Conservation (phyloP, 257 asterid genomes). For the Vinca minor region DNA sequence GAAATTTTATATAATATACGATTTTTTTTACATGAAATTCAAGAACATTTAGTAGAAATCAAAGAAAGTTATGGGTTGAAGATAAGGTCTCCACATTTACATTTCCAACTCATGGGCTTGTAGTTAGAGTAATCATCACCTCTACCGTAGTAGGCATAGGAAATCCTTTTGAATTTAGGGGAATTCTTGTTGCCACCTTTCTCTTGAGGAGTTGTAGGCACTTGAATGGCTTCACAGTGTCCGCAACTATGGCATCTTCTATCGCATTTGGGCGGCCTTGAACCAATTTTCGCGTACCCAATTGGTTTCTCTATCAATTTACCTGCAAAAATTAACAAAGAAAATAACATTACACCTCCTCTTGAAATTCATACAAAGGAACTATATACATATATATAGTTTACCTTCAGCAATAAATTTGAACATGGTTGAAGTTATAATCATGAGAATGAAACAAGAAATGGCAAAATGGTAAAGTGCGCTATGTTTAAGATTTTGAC, state of each 20-base stretch:
- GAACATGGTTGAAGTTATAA: conserved; percentile 29
- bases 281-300: conserved; percentile 50
- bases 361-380: neutral
- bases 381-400: too few relatives aligned
- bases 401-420: conserved; percentile 44
- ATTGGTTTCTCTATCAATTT: conserved; percentile 23
- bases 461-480: conserved; percentile 20
- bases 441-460: conserved; percentile 27
- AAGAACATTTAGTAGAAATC: neutral
- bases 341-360: conserved; percentile 2
- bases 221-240: conserved; percentile 82
- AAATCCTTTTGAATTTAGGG: conserved; percentile 15
- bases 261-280: conserved; percentile 79
- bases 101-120: conserved; percentile 98
- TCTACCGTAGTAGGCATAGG: conserved; percentile 26
- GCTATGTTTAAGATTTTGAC: conserved; percentile 18
- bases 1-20: neutral
- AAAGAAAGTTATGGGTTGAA: conserved; percentile 37
- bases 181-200: conserved; percentile 23
- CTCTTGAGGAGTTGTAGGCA: conserved; percentile 55
- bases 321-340: conserved; percentile 34
- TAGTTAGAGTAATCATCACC: conserved; percentile 36
- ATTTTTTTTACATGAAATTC: conserved; percentile 20
- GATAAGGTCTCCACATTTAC: conserved; percentile 95
- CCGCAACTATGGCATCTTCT: conserved; percentile 49